Evolutionary conservation across 1,139 yeast species (phyloP), one percentile per base, ranked within the genome.

Genomic region (Candida sanyaensis): DNA sequence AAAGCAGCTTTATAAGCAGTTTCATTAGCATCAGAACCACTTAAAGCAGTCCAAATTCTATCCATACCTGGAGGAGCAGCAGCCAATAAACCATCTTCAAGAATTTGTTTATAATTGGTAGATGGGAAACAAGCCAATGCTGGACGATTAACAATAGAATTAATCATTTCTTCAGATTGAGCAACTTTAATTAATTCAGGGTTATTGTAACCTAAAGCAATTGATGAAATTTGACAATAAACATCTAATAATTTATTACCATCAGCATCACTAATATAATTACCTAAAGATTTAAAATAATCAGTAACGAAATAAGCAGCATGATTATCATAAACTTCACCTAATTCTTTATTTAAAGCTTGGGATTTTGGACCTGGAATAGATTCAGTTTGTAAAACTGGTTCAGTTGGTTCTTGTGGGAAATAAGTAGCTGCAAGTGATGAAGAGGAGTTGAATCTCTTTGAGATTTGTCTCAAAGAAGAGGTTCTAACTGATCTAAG

Each of bases 11-110:
- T 85, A 68, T 76, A 85, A 4, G 92, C 91, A 53, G 86, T 77
- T 66, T 86, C 92, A 60, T 85, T 86, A 48, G 92, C 91, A 65
- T 83, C 87, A 2, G 90, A 84, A 45, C 92, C 91, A 39, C 86
- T 78, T 44, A 84, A 74, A 11, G 88, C 86, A 27, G 86, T 81
- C 87, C 90, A 84, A 36, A 86, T 83, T 56, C 77, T 75, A 49
- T 68, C 65, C 68, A 82, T 78, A 11, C 90, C 90, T 51, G 81
- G 78, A 53, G 91, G 92, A 34, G 91, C 90, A 49, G 84, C 87
- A 3, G 80, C 78, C 56, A 81, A 72, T 45, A 86, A 71, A 30
- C 88, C 80, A 28, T 81, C 77, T 50, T 72, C 66, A 58, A 85
- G 67, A 42, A 83, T 78, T 17, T 73, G 65, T 37, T 65, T 64